Percentiles rank a stretch among this genome's conserved stretches.
Evolutionary conservation across 2,329 filamentous ascomycete species (phyloP).

Genomic region (Dactylellina leptospora): DNA sequence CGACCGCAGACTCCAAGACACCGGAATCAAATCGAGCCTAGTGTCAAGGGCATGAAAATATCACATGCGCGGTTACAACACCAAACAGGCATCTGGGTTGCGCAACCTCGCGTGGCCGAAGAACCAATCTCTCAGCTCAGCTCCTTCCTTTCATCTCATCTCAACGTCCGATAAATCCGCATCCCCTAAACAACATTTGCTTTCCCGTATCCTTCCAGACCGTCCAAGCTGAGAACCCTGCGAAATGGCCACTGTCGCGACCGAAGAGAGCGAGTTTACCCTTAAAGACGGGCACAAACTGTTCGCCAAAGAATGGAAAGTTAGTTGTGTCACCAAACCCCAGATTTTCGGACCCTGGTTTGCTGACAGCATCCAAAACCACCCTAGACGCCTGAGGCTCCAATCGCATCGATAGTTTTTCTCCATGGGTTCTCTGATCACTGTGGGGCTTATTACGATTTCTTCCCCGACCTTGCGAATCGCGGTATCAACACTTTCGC

Average conservation of each 20-base stretch:
- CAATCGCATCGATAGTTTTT: conserved; percentile 78
- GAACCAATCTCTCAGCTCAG: conserved; percentile 26
- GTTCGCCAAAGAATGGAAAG: conserved; percentile 72
- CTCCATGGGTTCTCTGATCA: conserved; percentile 93
- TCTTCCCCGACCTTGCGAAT: conserved; percentile 75
- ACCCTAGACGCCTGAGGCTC: conserved; percentile 66
- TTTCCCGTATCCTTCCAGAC: too few species aligned
- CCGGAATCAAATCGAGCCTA: conserved; percentile 2
- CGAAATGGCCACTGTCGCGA: conserved; percentile 59
- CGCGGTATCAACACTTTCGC: conserved; percentile 78
- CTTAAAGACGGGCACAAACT: conserved; percentile 66
- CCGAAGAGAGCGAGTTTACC: conserved; percentile 66
- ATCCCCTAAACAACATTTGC: too few species aligned
- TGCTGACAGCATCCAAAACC: conserved; percentile 21
- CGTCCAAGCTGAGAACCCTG: not conserved
- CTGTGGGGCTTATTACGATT: conserved; percentile 75
- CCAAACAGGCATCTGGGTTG: conserved; percentile 5
- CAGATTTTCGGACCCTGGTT: conserved; percentile 17
- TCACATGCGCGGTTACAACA: conserved; percentile 39
- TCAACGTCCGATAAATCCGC: too few species aligned
- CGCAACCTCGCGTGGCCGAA: conserved; percentile 28
- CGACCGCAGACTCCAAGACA: not conserved
- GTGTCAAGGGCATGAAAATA: conserved; percentile 10
- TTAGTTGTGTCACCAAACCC: conserved; percentile 56
- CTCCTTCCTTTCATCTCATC: conserved; percentile 21